Evolutionary conservation across 1,284 basidiomycete genomes (phyloP).

Genomic region (Hemileccinum hortonii): DNA sequence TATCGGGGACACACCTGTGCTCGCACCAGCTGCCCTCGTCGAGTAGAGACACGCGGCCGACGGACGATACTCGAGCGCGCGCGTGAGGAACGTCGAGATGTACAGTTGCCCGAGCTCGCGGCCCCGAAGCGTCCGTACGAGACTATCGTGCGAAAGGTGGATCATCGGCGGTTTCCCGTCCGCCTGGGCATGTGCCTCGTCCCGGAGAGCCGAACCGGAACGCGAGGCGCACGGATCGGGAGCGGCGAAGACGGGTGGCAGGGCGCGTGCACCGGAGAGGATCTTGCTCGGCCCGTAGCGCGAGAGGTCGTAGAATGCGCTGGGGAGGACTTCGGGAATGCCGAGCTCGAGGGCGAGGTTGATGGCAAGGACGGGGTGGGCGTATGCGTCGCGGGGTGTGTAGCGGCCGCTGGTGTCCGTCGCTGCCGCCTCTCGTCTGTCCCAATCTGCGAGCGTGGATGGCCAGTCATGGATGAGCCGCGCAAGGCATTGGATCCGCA

Average conservation of each 20-base stretch:
- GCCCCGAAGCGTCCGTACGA: constrained; percentile 54
- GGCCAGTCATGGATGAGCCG: constrained; percentile 65
- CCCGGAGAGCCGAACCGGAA: too few relatives aligned
- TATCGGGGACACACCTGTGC: neutral
- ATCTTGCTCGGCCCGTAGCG: constrained; percentile 71
- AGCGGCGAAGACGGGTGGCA: constrained; percentile 28
- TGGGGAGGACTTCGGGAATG: constrained; percentile 54
- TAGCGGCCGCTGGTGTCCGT: constrained; percentile 48
- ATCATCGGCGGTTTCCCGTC: constrained; percentile 10
- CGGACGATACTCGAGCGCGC: constrained; percentile 53
- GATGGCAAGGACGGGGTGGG: constrained; percentile 63
- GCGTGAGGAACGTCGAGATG: constrained; percentile 59
- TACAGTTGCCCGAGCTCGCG: constrained; percentile 63
- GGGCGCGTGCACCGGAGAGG: constrained; percentile 44
- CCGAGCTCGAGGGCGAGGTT: constrained; percentile 64
- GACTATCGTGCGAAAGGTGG: constrained; percentile 46
- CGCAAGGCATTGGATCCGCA: constrained; percentile 54
- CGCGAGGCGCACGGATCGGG: constrained; percentile 20
- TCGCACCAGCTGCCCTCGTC: constrained; percentile 3
- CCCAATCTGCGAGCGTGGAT: constrained; percentile 60
- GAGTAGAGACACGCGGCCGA: constrained; percentile 49
- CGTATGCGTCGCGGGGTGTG: constrained; percentile 44
- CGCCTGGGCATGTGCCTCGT: neutral
- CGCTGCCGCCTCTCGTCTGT: constrained; percentile 56
- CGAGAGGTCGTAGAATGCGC: constrained; percentile 70